Conservation (phyloP, 352 stramenopile genomes). For the Phytopythium chamaehyphon region DNA sequence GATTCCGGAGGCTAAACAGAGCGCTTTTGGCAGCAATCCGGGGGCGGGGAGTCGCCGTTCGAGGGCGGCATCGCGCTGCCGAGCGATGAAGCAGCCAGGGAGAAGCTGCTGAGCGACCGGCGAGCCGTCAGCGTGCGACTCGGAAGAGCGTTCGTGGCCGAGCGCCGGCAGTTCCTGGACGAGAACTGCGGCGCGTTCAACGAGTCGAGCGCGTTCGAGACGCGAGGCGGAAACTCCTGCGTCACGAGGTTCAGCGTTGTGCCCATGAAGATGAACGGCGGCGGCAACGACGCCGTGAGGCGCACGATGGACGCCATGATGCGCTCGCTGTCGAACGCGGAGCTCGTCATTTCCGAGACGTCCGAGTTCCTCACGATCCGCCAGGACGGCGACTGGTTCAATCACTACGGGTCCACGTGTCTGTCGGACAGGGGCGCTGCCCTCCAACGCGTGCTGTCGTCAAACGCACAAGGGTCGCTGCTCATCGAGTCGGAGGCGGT, state of each 20-base stretch:
- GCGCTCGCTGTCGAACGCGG: conserved; percentile 5
- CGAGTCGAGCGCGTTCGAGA: conserved; percentile 27
- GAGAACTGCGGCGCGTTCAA: not conserved
- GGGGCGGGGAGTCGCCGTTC: conserved; percentile 1
- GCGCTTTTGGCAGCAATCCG: not conserved
- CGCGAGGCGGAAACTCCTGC: conserved; percentile 38
- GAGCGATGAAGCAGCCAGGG: not conserved
- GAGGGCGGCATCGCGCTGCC: not conserved
- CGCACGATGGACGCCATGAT: not conserved
- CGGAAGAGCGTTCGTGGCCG: not conserved
- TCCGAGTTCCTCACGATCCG: conserved; percentile 7
- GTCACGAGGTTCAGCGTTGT: conserved; percentile 50
- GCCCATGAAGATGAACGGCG: conserved; percentile 29
- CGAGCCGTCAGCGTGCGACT: not conserved
- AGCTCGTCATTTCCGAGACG: conserved; percentile 7
- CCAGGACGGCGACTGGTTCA: conserved; percentile 4
- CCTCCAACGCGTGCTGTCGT: conserved; percentile 3
- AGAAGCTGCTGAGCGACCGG: not conserved
- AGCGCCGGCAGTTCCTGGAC: conserved; percentile 5
- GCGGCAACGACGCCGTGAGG: not conserved
- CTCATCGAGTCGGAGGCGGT: conserved; percentile 2
- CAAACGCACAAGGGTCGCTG: not conserved
- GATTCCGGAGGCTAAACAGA: not conserved
- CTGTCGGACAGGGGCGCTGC: not conserved
- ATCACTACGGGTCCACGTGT: not conserved